Conservation (phyloP, 2,329 filamentous ascomycete genomes). For the Cladosporium sp. region DNA sequence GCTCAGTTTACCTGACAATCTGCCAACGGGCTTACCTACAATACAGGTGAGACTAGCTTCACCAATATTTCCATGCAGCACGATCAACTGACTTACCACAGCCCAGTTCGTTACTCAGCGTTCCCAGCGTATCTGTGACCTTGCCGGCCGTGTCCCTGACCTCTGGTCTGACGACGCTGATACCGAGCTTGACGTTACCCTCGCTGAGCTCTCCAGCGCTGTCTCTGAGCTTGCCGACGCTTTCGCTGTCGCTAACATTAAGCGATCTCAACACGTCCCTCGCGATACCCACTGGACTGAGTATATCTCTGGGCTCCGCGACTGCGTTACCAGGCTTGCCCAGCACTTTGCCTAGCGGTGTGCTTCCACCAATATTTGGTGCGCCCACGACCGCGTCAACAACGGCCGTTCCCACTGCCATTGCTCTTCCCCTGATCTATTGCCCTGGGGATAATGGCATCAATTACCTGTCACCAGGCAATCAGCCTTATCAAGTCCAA, state of each 20-base stretch:
- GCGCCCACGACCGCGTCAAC: too few relatives aligned
- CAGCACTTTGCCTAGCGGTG: slow-evolving; percentile 3
- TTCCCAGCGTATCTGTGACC: slow-evolving; percentile 9
- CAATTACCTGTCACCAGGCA: slow-evolving; percentile 20
- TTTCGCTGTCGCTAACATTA: not conserved
- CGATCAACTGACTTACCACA: slow-evolving; percentile 10
- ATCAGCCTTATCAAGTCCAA: slow-evolving; percentile 21
- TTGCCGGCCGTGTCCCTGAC: slow-evolving; percentile 9
- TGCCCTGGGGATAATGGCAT: slow-evolving; percentile 25
- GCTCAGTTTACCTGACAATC: not conserved
- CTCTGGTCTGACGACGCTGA: slow-evolving; percentile 11
- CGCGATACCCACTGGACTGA: not conserved
- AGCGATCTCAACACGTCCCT: slow-evolving; percentile 12
- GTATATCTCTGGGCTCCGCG: slow-evolving; percentile 7
- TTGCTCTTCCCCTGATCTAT: slow-evolving; percentile 15
- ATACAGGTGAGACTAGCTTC: not conserved
- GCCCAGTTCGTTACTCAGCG: slow-evolving; percentile 5
- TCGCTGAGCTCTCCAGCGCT: slow-evolving; percentile 5
- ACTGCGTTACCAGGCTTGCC: not conserved
- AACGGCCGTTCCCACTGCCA: slow-evolving; percentile 18
- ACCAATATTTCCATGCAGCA: too few relatives aligned
- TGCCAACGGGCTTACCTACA: not conserved
- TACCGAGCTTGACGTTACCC: slow-evolving; percentile 5
- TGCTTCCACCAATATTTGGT: too few relatives aligned
- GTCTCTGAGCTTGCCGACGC: slow-evolving; percentile 6